Evolutionary conservation across 495 filamentous ascomycete genomes (phyloP), one percentile per base, ranked within the genome.

Genomic region (Podospora tetraspora): DNA sequence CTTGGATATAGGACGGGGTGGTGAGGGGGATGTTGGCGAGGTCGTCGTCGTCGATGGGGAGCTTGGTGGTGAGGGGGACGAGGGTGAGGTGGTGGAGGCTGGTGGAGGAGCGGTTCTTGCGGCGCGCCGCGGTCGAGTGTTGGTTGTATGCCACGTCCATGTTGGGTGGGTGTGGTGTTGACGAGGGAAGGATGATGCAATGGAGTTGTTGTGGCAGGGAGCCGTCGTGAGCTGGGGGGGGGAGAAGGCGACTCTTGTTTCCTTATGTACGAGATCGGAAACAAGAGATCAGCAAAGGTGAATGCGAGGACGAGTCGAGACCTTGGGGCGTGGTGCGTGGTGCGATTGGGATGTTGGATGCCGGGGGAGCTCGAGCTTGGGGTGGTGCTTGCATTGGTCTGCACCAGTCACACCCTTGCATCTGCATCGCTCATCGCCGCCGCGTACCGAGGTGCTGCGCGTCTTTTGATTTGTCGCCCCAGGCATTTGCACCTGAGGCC

Each of bases 31-130:
- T 23, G 69, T 63, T 64, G 70, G 25, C 58, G 32, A 77, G 72
- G 68, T 78, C 71, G 58, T 82, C 76, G 71, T 89, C 85, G 66
- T 77, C 72, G 61, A 89, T 80, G 63, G 89, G 88, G 67, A 89
- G 85, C 75, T 83, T 85, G 62, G 88, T 85, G 19, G 88, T 90
- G 22, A 92, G 81, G 66, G 89, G 89, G 32, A 88, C 85, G 61
- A 91, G 83, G 25, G 87, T 87, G 69, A 85, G 78, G 70, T 85
- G 81, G 63, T 83, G 80, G 66, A 83, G 73, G 73, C 81, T 82
- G 23, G 76, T 80, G 62, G 77, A 73, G 8, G 83, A 84, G 52
- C 80, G 78, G 62, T 77, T 81, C 73, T 84, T 79, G 57, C 81
- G 78, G 64, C 82, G 76, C 25, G 80, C 75, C 58, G 81, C 77